Percentiles rank a stretch among this genome's conserved stretches.
These are phyloP conservation scores for Vigna hirtella DNA, from an alignment of 306 rosid genomes.

Conservation along the genomic window DNA sequence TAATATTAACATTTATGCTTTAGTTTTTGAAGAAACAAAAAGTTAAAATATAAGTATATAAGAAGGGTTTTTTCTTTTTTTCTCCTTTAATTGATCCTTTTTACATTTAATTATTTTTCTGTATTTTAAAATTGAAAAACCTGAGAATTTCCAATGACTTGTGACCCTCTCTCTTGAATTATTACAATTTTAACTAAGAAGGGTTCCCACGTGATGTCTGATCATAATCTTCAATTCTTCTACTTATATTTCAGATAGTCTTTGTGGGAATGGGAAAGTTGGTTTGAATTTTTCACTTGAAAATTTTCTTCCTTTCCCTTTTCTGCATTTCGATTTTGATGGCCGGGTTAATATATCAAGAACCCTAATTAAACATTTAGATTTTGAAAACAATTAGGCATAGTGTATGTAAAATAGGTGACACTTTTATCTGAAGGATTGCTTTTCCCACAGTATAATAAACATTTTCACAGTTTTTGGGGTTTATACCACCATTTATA, in stretches of 20 bases:
- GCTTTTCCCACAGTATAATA: no score
- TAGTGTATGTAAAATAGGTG: no score
- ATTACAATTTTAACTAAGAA: constrained; percentile 41
- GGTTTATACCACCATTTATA: neutral
- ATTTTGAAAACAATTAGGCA: neutral
- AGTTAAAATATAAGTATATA: neutral
- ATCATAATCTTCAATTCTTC: constrained; percentile 43
- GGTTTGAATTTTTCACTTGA: constrained; percentile 35
- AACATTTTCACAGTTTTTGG: neutral
- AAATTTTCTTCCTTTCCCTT: constrained; percentile 21
- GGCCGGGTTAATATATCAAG: constrained; percentile 4
- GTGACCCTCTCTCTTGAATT: constrained; percentile 38
- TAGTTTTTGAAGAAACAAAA: no score
- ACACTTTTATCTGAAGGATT: no score
- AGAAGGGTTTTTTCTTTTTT: neutral
- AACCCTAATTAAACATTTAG: constrained; percentile 12
- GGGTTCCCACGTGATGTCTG: constrained; percentile 60
- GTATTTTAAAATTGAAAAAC: constrained; percentile 29
- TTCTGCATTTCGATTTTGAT: constrained; percentile 42
- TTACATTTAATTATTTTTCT: neutral
- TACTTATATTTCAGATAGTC: constrained; percentile 32
- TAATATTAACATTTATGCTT: neutral
- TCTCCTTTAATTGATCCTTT: neutral
- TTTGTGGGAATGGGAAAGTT: constrained; percentile 40
- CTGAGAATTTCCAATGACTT: constrained; percentile 23